phyloP scores from a whole-genome alignment of 192 early-diverging fungal genomes.

The Podila clonocystis region DNA sequence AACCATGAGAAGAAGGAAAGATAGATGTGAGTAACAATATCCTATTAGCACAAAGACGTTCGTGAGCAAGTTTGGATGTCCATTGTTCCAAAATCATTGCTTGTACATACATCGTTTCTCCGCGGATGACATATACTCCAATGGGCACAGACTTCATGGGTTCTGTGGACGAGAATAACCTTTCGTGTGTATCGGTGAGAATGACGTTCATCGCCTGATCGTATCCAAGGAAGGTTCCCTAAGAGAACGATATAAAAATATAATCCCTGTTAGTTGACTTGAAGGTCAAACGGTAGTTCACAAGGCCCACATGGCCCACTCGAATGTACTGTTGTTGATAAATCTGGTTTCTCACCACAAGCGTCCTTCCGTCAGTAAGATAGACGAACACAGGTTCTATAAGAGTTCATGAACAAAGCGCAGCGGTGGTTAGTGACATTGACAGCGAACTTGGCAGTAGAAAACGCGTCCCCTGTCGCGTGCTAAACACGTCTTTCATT shows the following conservation, averaged over 20 bases:
- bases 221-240: conserved; percentile 7
- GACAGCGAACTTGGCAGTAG: background rate
- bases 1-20: background rate
- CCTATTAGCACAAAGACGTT: too few species aligned
- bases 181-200: conserved; percentile 41
- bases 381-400: conserved; percentile 43
- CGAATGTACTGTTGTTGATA: too few species aligned
- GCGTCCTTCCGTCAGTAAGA: conserved; percentile 34
- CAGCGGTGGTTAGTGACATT: background rate
- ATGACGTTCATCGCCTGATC: conserved; percentile 46
- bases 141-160: conserved; percentile 45
- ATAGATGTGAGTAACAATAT: too few species aligned
- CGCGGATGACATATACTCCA: conserved; percentile 49
- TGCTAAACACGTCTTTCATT: background rate
- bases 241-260: too few species aligned
- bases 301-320: too few species aligned
- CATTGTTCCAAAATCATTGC: too few species aligned
- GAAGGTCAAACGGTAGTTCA: too few species aligned
- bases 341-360: conserved; percentile 16
- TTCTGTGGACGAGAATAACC: conserved; percentile 50
- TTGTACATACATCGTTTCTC: conserved; percentile 43
- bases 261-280: too few species aligned
- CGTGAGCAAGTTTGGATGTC: too few species aligned
- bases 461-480: background rate
- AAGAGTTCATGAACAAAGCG: background rate